Base-by-base conservation (phyloP, 2,329 filamentous ascomycete genomes). In the Penicillium expansum region DNA sequence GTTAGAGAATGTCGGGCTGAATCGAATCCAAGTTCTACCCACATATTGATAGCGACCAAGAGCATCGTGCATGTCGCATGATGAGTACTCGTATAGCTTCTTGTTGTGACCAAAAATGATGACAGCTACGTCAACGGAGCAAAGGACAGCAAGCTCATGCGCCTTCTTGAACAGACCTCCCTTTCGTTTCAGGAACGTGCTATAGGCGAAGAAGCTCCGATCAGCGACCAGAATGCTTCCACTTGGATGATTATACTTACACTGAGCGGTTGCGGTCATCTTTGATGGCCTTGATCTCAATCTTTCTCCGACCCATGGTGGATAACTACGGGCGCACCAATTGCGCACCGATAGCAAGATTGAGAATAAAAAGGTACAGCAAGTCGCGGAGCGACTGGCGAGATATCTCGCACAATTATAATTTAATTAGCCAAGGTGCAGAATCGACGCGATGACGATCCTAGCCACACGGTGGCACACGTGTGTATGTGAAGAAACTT, bases 251-350 rank as follows among this genome's bases (percentile, higher is more conserved):
- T 50, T 22, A 38, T 39, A 82, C 91, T 77, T 91, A 97, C 92
- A 97, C 92, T 70, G 92, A 96, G 74, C 92, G 91, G 74, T 97
- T 97, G 71, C 92, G 87, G 78, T 97, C 92, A 86, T 97, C 92
- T 79, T 96, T 97, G 83, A 97, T 97, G 68, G 93, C 91, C 80
- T 97, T 97, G 83, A 99, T 97, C 82, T 97, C 94, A 74, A 99
- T 99, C 86, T 99, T 99, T 84, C 94, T 87, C 77, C 94, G 88
- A 76, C 94, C 94, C 94, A 99, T 99, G 52, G 27, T 61, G 57
- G 43, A 38, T 8, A 39, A 33, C 47, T 58, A 57, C 44, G 51
- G 52, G 58, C 56, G 61, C 59, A 52, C 20, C 38, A 50, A 47
- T 48, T 43, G 56, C 59, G 59, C 49, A 39, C 51, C 38, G 37